Evolutionary conservation across 176 grass and related monocot genomes (phyloP).

Genomic region (Raddia guianensis): DNA sequence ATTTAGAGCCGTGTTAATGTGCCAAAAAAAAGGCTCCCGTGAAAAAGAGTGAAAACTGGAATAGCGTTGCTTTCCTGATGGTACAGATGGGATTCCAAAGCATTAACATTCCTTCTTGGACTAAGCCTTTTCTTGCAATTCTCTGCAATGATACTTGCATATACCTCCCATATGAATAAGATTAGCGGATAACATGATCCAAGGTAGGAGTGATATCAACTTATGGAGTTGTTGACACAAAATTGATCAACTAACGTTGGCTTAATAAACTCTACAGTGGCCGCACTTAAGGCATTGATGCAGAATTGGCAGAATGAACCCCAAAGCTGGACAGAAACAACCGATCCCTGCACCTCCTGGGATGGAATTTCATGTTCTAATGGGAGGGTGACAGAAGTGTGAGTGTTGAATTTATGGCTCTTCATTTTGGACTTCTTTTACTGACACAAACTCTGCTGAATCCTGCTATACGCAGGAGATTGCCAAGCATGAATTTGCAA

Average conservation of each 20-base stretch:
- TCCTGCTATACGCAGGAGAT: slow-evolving; percentile 52
- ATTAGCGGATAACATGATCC: not conserved
- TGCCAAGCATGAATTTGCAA: slow-evolving; percentile 62
- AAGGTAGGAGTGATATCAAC: slow-evolving; percentile 3
- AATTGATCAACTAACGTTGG: slow-evolving; percentile 39
- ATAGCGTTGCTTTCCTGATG: slow-evolving; percentile 1
- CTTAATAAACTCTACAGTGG: slow-evolving; percentile 52
- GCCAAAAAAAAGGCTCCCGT: not conserved
- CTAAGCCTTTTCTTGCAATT: slow-evolving; percentile 17
- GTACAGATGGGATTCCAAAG: slow-evolving; percentile 27
- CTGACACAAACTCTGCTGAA: slow-evolving; percentile 33
- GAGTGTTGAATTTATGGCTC: slow-evolving; percentile 30
- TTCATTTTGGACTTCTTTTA: slow-evolving; percentile 27
- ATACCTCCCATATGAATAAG: slow-evolving; percentile 23
- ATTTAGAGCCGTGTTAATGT: slow-evolving; percentile 2
- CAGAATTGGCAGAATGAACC: slow-evolving; percentile 70
- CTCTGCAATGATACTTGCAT: not conserved
- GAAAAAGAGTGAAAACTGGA: slow-evolving; percentile 11
- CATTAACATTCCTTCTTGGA: slow-evolving; percentile 18
- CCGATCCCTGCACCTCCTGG: slow-evolving; percentile 77
- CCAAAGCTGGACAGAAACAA: slow-evolving; percentile 63
- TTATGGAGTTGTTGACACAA: slow-evolving; percentile 13
- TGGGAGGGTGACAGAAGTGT: slow-evolving; percentile 72
- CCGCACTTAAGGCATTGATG: slow-evolving; percentile 58
- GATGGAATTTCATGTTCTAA: slow-evolving; percentile 76